phyloP scores from a whole-genome alignment of 2,329 filamentous ascomycete species.

The Colletotrichum paranaense region DNA sequence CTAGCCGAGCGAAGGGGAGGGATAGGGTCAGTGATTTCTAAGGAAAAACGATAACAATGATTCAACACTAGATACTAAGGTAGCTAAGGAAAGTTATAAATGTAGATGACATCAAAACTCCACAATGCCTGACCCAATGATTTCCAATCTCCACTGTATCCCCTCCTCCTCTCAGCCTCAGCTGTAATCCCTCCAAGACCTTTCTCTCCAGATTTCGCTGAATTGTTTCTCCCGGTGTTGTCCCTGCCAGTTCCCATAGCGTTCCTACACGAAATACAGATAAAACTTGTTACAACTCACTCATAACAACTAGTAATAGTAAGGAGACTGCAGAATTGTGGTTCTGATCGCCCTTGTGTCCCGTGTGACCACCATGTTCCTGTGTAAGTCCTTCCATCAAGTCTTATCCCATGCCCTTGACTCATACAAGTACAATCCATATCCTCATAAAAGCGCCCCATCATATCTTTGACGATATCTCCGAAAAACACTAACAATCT shows the following conservation, averaged over 20 bases:
- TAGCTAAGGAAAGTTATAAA: not conserved
- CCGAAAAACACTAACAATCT: not conserved
- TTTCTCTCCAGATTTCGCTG: not conserved
- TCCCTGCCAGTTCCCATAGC: not conserved
- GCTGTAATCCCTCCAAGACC: not conserved
- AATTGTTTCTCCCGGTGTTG: not conserved
- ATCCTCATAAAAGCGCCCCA: not conserved
- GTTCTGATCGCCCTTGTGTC: slow-evolving; percentile 35
- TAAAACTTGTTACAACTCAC: slow-evolving; percentile 2
- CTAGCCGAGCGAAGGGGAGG: no score
- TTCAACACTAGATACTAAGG: not conserved
- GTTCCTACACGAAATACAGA: not conserved
- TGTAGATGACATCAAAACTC: slow-evolving; percentile 31
- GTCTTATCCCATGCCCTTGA: not conserved
- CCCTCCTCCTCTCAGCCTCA: not conserved
- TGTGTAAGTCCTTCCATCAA: not conserved
- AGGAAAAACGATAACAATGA: slow-evolving; percentile 11
- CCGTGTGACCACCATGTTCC: slow-evolving; percentile 10
- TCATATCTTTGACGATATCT: not conserved
- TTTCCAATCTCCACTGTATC: not conserved
- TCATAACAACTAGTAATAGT: slow-evolving; percentile 5
- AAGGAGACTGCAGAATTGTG: slow-evolving; percentile 31
- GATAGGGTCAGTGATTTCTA: not conserved
- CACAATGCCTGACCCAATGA: slow-evolving; percentile 18
- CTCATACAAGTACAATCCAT: not conserved